These are phyloP conservation scores for Oligophagozyma castellii DNA, from an alignment of 1,139 yeast genomes.

Conservation along the genomic window DNA sequence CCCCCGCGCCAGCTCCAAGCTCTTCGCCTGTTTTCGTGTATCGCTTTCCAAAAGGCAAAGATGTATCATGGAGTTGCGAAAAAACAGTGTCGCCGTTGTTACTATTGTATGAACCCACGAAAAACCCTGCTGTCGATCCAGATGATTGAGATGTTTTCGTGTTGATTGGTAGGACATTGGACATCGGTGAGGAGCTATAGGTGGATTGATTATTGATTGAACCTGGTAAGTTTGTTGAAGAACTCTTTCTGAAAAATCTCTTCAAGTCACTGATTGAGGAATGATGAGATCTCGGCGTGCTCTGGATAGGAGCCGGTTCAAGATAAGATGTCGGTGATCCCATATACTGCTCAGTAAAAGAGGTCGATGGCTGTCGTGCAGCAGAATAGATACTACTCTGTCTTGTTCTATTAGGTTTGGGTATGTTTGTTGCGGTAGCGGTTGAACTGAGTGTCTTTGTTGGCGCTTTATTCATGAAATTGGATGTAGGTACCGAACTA, in stretches of 20 bases:
- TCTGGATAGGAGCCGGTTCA: slow-evolving; percentile 15
- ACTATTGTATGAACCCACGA: slow-evolving; percentile 9
- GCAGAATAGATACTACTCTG: slow-evolving; percentile 22
- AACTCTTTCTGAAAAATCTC: slow-evolving; percentile 40
- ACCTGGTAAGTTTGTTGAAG: slow-evolving; percentile 6
- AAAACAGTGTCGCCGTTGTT: slow-evolving; percentile 20
- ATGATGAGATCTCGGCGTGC: slow-evolving; percentile 31
- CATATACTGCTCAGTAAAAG: slow-evolving; percentile 15
- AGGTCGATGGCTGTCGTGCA: slow-evolving; percentile 22
- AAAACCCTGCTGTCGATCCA: slow-evolving; percentile 9
- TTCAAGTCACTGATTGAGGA: slow-evolving; percentile 65
- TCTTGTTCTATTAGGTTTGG: slow-evolving; percentile 24
- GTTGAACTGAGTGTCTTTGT: too few species aligned
- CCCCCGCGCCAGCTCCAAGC: slow-evolving; percentile 95
- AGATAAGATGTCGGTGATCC: slow-evolving; percentile 19
- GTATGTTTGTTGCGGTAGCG: slow-evolving; percentile 18
- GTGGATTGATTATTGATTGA: slow-evolving; percentile 8
- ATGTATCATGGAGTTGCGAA: slow-evolving; percentile 22
- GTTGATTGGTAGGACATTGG: slow-evolving; percentile 8
- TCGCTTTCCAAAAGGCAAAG: slow-evolving; percentile 49
- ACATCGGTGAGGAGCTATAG: slow-evolving; percentile 14
- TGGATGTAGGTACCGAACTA: not conserved
- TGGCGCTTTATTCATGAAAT: slow-evolving; percentile 3
- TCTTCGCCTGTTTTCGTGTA: slow-evolving; percentile 77
- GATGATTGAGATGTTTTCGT: slow-evolving; percentile 9